Base-by-base conservation (phyloP, 2,329 filamentous ascomycete genomes). In the Ophiostoma ulmi region DNA sequence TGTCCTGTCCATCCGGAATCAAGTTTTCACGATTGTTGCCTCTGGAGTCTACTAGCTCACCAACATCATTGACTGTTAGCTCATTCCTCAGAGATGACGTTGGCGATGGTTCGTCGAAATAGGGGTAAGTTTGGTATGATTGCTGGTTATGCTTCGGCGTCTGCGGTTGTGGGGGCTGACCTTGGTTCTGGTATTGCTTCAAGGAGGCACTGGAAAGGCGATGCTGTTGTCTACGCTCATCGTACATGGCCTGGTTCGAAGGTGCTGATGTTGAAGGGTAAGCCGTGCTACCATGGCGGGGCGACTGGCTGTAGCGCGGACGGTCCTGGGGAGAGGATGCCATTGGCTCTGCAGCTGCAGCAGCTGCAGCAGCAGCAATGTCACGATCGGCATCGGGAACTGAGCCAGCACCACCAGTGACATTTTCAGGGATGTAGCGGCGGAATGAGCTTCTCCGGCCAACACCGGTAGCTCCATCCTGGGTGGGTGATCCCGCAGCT, bases 1-100 rank as follows among this genome's bases (percentile, higher is more conserved):
- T 87, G 76, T 91, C 89, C 72, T 88, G 88, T 74, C 91, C 90
- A 71, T 80, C 80, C 26, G 67, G 31, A 3, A 35, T 20, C 10
- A 11, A 26, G 11, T 38, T 44, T 20, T 38, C 44, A n/a, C 72
- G 68, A n/a, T 26, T 26, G 55, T 58, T 61, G 67, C 44, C 65
- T 69, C 58, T 68, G n/a, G 69, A 39, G 44, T 71, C 68, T 68
- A 69, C 64, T 41, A 68, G 36, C 36, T 70, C 70, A 64, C 70
- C 70, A 70, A 64, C 69, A 68, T 72, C 69, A 67, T 69, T 70
- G 22, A 69, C 67, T 48, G 70, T 73, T 26, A 74, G 74, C 44
- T 79, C 80, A n/a, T 80, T 78, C 39, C 80, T 76, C 17, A 78
- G 76, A 8, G 78, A 77, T 11, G 78, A 79, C 14, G 77, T 71